Evolutionary conservation across 2,329 filamentous ascomycete species (phyloP), one percentile per base, ranked within the genome.

Genomic region (Fusarium oligoseptatum): DNA sequence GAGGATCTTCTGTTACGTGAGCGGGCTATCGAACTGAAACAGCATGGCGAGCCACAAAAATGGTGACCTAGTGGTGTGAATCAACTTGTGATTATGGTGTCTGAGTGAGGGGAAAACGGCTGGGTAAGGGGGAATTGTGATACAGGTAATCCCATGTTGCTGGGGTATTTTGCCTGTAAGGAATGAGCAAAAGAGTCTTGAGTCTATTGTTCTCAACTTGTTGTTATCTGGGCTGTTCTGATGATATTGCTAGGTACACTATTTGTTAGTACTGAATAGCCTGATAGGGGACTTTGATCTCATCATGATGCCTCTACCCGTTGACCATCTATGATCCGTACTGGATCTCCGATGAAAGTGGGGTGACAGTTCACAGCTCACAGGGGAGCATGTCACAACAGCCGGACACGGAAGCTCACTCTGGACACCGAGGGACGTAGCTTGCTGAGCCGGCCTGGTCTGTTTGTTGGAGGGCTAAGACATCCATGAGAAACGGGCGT

Each of bases 311-410:
- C 69, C 24, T 43, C 37, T 60, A 29, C 27, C 55, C 32, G 56
- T 45, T 32, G 60, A 56, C 37, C 70, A 58, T 58, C 48, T 41
- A 56, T 48, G 63, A 63, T 58, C 43, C 52, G 58, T 70, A 73
- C 67, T 50, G 68, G 72, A 76, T 72, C 75, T 74, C 72, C 70
- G 70, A 76, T 69, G 61, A 36, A 56, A 76, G 73, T 74, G 75
- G 75, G 62, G 75, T 76, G 70, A 68, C 17, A 27, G 27, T 32
- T 52, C 48, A 52, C 62, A 55, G 57, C 68, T 76, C 64, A 34
- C 66, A 70, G 66, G 63, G 68, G 45, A 58, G 27, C 69, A 67
- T 57, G 43, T 22, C 69, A 57, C 27, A 52, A 32, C 27, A 52
- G 27, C 48, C 68, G 39, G 58, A 29, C 67, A 58, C 58, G 37